Evolutionary conservation across 1,284 basidiomycete genomes (phyloP).

Genomic region (Xerocomus minutiporus): DNA sequence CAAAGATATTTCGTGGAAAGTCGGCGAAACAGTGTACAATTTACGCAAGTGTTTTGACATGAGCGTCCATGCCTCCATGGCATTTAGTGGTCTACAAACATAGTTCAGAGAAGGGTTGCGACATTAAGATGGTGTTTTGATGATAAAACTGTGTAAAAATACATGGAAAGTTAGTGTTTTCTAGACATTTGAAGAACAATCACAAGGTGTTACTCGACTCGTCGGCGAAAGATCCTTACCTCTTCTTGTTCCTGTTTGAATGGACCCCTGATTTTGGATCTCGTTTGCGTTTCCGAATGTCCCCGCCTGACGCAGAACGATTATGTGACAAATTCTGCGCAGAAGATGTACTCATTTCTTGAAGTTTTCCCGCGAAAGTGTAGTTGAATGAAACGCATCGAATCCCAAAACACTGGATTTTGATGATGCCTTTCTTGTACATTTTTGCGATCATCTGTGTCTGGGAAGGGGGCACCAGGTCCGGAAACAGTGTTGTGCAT

Average conservation of each 20-base stretch:
- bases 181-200: neutral
- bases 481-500: constrained; percentile 19
- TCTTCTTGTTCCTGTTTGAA: constrained; percentile 13
- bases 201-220: neutral
- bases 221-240: neutral
- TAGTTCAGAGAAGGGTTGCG: neutral
- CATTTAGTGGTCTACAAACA: constrained; percentile 6
- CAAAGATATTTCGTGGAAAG: constrained; percentile 26
- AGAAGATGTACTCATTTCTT: neutral
- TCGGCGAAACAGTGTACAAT: constrained; percentile 39
- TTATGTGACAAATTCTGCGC: neutral
- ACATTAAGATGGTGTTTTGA: neutral
- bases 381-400: constrained; percentile 22
- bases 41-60: constrained; percentile 56
- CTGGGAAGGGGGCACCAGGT: constrained; percentile 27
- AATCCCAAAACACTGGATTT: constrained; percentile 27
- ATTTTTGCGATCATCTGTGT: constrained; percentile 27
- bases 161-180: constrained; percentile 7
- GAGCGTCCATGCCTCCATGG: constrained; percentile 28
- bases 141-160: neutral
- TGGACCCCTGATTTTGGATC: neutral
- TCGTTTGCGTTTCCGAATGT: constrained; percentile 17
- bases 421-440: constrained; percentile 28
- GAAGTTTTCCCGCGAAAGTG: constrained; percentile 16
- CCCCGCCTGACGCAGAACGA: neutral